Percentiles rank a stretch among this genome's conserved stretches.
These are phyloP conservation scores for Sporodiniella umbellata DNA, from an alignment of 371 early-diverging fungal genomes.

Conservation along the genomic window DNA sequence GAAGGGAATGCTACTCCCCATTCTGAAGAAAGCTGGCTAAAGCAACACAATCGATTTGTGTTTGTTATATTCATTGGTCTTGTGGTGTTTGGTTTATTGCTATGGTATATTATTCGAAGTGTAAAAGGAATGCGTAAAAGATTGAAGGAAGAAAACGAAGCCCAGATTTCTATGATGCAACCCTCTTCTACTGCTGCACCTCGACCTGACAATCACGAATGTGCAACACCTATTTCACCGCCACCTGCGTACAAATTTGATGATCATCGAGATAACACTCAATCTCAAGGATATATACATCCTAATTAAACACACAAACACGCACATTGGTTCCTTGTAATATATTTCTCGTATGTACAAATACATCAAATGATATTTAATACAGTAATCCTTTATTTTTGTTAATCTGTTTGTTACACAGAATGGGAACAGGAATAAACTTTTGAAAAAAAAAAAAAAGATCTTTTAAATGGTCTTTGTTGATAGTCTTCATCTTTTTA, in stretches of 20 bases:
- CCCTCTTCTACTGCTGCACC: conserved; percentile 1
- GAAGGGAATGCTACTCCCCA: conserved; percentile 6
- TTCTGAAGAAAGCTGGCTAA: conserved; percentile 24
- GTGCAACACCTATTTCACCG: conserved; percentile 1
- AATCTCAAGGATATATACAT: background rate
- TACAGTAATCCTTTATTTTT: too few relatives aligned
- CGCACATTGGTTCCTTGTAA: background rate
- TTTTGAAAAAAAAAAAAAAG: too few relatives aligned
- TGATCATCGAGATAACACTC: background rate
- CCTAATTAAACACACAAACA: background rate
- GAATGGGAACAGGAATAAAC: too few relatives aligned
- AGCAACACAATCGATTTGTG: conserved; percentile 28
- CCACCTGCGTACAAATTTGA: conserved; percentile 18
- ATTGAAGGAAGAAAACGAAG: conserved; percentile 21
- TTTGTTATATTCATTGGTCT: conserved; percentile 25
- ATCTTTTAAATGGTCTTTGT: too few relatives aligned
- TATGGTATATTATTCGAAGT: conserved; percentile 25
- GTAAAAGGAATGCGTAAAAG: conserved; percentile 30
- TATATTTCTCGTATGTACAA: conserved; percentile 1
- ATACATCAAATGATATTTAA: background rate
- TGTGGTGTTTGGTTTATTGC: conserved; percentile 8
- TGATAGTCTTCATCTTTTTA: too few relatives aligned
- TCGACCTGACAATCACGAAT: conserved; percentile 11
- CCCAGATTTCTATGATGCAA: conserved; percentile 25
- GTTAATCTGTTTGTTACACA: too few relatives aligned